Conservation (phyloP, 78 protist genomes). For the Emiliania huxleyi region DNA sequence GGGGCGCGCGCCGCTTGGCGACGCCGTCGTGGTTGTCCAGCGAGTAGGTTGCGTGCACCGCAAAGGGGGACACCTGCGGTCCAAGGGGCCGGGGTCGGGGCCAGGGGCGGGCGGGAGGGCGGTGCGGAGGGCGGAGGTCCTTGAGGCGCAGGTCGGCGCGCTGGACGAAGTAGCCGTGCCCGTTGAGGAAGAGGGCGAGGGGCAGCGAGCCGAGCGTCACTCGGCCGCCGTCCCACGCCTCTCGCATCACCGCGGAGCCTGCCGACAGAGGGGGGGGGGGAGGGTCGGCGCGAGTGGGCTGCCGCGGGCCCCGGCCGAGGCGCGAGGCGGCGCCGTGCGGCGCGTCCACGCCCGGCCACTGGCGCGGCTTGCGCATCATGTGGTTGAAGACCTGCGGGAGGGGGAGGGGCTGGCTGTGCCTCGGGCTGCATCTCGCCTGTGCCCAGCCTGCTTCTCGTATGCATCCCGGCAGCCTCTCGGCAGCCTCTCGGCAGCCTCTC, state of each 20-base stretch:
- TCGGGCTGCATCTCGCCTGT: too few relatives aligned
- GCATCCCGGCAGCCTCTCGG: too few relatives aligned
- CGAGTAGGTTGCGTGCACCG: conserved; percentile 28
- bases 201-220: not conserved
- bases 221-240: not conserved
- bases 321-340: not conserved
- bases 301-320: too few relatives aligned
- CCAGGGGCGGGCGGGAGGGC: too few relatives aligned
- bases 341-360: not conserved
- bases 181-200: not conserved
- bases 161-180: not conserved
- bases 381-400: conserved; percentile 13
- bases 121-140: too few relatives aligned
- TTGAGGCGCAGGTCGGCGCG: not conserved
- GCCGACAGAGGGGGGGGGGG: too few relatives aligned
- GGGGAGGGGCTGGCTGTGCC: too few relatives aligned
- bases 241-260: not conserved
- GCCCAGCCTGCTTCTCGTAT: too few relatives aligned
- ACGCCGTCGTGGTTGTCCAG: not conserved
- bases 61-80: not conserved
- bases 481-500: too few relatives aligned
- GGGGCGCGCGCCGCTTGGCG: conserved; percentile 1
- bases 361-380: not conserved
- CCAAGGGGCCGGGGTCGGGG: too few relatives aligned
- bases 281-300: too few relatives aligned